Conservation (phyloP, 805 yeast genomes). For the Candida coquimbonensis region DNA sequence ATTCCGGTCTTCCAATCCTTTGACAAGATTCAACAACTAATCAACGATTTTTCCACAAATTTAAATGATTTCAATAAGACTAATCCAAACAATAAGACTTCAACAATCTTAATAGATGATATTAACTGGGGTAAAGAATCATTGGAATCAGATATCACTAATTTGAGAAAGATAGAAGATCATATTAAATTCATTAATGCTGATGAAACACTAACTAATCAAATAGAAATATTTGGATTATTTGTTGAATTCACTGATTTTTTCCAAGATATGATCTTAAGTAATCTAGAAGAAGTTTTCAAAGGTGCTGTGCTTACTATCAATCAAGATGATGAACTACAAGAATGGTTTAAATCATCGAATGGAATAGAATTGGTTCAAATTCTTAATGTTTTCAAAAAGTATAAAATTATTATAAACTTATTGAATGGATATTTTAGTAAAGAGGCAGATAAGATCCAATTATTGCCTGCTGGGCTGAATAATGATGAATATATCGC, state of each 20-base stretch:
- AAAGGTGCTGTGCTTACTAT: not conserved
- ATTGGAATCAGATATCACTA: constrained; percentile 1
- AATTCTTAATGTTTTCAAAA: not conserved
- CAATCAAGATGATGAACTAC: not conserved
- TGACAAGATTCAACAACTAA: constrained; percentile 1
- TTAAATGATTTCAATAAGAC: not conserved
- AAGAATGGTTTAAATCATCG: not conserved
- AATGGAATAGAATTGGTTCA: not conserved
- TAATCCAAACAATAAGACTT: not conserved
- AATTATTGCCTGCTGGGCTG: not conserved
- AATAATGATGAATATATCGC: not conserved
- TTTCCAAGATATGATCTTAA: constrained; percentile 7
- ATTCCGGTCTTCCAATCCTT: constrained; percentile 5
- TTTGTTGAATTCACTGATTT: constrained; percentile 7
- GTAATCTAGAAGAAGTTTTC: constrained; percentile 4
- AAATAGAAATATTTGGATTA: constrained; percentile 6
- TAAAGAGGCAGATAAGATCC: not conserved
- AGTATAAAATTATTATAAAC: constrained; percentile 1
- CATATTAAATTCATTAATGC: constrained; percentile 8
- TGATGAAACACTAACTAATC: constrained; percentile 7
- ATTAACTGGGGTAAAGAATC: constrained; percentile 7
- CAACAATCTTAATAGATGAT: constrained; percentile 1
- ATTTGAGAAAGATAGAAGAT: constrained; percentile 2
- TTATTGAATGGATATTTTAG: not conserved
- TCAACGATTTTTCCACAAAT: not conserved